Conservation (phyloP, 2,329 filamentous ascomycete species). For the Fusarium cicatricum region DNA sequence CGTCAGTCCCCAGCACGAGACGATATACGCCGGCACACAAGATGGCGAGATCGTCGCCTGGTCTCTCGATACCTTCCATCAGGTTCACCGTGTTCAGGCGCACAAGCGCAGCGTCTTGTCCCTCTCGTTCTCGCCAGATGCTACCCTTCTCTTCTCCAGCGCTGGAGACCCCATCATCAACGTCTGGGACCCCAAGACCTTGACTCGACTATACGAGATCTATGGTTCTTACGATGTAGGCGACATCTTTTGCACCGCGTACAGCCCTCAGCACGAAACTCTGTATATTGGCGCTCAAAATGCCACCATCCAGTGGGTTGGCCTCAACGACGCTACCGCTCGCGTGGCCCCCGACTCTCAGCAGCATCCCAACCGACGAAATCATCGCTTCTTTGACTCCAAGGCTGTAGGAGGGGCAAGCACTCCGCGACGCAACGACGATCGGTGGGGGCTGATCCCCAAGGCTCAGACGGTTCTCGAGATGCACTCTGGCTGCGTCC, state of each 20-base stretch:
- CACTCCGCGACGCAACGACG: slow-evolving; percentile 75
- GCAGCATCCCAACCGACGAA: slow-evolving; percentile 77
- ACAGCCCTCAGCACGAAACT: slow-evolving; percentile 80
- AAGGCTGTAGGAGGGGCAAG: slow-evolving; percentile 82
- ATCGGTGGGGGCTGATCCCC: slow-evolving; percentile 64
- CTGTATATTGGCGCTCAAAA: slow-evolving; percentile 95
- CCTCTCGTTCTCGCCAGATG: slow-evolving; percentile 79
- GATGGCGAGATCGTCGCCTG: slow-evolving; percentile 93
- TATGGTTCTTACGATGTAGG: slow-evolving; percentile 95
- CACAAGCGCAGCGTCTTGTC: slow-evolving; percentile 92
- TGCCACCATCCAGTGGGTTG: slow-evolving; percentile 93
- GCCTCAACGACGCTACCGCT: slow-evolving; percentile 70
- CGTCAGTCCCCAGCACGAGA: slow-evolving; percentile 77
- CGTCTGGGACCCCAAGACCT: slow-evolving; percentile 83
- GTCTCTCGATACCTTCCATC: slow-evolving; percentile 88
- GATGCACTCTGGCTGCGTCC: slow-evolving; percentile 81
- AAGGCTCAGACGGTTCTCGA: slow-evolving; percentile 70
- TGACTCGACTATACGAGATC: slow-evolving; percentile 84
- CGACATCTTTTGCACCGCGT: slow-evolving; percentile 94
- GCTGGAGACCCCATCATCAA: slow-evolving; percentile 94
- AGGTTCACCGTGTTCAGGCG: slow-evolving; percentile 79
- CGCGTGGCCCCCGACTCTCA: slow-evolving; percentile 68
- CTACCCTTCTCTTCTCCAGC: slow-evolving; percentile 84
- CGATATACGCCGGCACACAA: slow-evolving; percentile 91
- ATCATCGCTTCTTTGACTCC: slow-evolving; percentile 93